Conservation (phyloP, 2,329 filamentous ascomycete genomes). For the Exophiala sp. region DNA sequence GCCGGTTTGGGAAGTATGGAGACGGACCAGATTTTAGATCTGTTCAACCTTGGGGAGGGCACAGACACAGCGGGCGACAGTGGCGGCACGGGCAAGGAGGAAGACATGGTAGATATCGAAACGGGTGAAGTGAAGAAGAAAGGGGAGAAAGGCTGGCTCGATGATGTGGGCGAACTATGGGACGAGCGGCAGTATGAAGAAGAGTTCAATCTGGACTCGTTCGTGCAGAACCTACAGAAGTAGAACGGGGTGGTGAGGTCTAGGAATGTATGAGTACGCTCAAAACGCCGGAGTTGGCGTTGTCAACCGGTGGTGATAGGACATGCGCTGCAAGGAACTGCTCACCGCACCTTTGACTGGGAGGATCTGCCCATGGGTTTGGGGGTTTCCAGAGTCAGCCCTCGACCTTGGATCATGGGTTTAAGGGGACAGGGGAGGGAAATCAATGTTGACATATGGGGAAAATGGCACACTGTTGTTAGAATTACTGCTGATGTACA, state of each 20-base stretch:
- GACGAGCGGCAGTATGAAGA: constrained; percentile 97
- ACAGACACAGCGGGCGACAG: constrained; percentile 53
- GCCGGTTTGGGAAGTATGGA: constrained; percentile 93
- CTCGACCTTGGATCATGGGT: neutral
- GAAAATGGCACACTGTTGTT: neutral
- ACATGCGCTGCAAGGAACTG: neutral
- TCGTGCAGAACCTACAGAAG: constrained; percentile 84
- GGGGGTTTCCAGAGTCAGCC: neutral
- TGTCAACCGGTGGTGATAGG: neutral
- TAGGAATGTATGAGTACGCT: neutral
- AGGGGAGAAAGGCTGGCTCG: constrained; percentile 92
- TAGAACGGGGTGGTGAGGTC: constrained; percentile 24
- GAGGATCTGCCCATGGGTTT: neutral
- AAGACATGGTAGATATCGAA: constrained; percentile 88
- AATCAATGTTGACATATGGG: neutral
- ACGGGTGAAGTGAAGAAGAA: constrained; percentile 80
- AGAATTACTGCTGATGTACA: neutral
- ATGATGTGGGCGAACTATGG: constrained; percentile 93
- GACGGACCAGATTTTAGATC: constrained; percentile 93
- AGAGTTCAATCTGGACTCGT: constrained; percentile 92
- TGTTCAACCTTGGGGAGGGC: constrained; percentile 84
- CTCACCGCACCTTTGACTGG: neutral
- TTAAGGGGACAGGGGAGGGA: neutral
- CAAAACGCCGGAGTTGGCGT: neutral
- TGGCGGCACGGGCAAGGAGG: constrained; percentile 52